Base-by-base conservation (phyloP, 768 basidiomycete species). In the Kwoniella sp. region DNA sequence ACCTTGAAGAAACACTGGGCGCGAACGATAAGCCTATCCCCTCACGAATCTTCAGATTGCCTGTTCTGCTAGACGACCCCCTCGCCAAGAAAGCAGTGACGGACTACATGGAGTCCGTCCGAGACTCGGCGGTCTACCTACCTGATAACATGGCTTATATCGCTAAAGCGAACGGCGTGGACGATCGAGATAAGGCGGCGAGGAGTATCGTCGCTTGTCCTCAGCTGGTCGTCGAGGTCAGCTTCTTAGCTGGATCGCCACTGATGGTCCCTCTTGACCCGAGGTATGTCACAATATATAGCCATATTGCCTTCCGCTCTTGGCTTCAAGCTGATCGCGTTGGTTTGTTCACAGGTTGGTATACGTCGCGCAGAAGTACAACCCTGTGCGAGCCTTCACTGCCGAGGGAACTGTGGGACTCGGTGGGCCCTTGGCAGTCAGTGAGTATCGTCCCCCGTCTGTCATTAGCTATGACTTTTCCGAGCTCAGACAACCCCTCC, bases 361-460 rank as follows among this genome's bases (percentile, higher is more conserved):
- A 9, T 74, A 72, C 47, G 83, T 87, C 4, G 87, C 86, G 0
- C 88, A 89, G 65, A 90, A 90, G 76, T 89, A 89, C 86, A 90
- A 90, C 61, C 89, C 88, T 0, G 88, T 87, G 0, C 81, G 88
- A 8, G 87, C 87, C 0, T 87, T 82, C 65, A 90, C 89, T 0
- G 86, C 88, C 0, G 73, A 88, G 85, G 89, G 88, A 12, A 87
- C 88, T 0, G 83, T 89, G n/a, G 88, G 88, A 0, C 86, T 88
- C 23, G 89, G 88, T 1, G 88, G 89, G 0, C 83, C 86, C 0
- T 85, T 88, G 2, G 84, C 86, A 3, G 88, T 87, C 0, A 88
- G 73, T 74, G 48, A 69, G 73, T 74, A 3, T 4, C 13, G 20
- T 25, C n/a, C 23, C 34, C 55, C 41, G 8, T 54, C 25, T 12